Evolutionary conservation across 129 eudicot species (phyloP).

Genomic region (Deinandra increscens): DNA sequence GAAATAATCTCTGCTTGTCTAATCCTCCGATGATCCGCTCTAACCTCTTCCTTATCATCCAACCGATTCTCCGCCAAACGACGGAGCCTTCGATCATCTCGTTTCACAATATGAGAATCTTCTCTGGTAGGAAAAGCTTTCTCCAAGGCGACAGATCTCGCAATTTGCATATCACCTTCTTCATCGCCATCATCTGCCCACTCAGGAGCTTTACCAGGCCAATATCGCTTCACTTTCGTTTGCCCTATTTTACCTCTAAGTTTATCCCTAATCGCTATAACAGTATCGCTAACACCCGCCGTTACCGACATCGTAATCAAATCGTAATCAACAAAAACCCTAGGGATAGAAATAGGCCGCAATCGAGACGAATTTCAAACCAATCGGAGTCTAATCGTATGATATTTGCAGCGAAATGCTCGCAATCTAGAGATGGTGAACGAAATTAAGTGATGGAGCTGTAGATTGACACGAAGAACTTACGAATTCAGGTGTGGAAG

Average conservation of each 20-base stretch:
- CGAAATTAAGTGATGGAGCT: not conserved
- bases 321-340: constrained; percentile 10
- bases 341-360: constrained; percentile 3
- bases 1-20: constrained; percentile 92
- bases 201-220: constrained; percentile 99
- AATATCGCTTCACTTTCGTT: constrained; percentile 90
- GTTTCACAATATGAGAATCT: constrained; percentile 29
- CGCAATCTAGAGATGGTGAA: not conserved
- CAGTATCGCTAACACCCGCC: constrained; percentile 86
- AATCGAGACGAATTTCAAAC: not conserved
- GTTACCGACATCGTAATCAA: constrained; percentile 65
- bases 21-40: constrained; percentile 86
- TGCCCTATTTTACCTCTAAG: constrained; percentile 90
- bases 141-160: constrained; percentile 58
- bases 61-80: constrained; percentile 72
- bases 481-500: not conserved
- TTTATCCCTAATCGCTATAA: constrained; percentile 78
- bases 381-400: not conserved
- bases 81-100: constrained; percentile 77
- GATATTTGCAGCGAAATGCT: not conserved
- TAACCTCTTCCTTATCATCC: constrained; percentile 73
- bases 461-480: not conserved
- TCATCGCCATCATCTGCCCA: constrained; percentile 96
- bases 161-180: constrained; percentile 59
- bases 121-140: constrained; percentile 66